Conservation (phyloP, 2,329 filamentous ascomycete species). For the Neophaeococcomyces mojaviensis region DNA sequence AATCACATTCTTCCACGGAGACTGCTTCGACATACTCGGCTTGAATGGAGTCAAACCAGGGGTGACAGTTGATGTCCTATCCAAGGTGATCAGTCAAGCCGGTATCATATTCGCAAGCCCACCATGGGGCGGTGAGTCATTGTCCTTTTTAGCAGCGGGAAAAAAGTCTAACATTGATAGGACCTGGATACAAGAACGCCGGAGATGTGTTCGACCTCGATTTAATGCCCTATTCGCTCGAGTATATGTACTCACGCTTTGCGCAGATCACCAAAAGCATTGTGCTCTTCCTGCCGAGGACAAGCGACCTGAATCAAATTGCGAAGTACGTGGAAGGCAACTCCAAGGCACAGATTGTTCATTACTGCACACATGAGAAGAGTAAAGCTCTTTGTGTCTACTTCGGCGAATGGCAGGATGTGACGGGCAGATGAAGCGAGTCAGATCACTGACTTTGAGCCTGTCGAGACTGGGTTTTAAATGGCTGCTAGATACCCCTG, state of each 20-base stretch:
- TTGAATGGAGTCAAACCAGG: conserved; percentile 21
- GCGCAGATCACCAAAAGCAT: conserved; percentile 44
- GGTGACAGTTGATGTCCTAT: conserved; percentile 34
- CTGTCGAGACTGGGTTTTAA: too few species aligned
- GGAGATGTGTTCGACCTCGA: conserved; percentile 68
- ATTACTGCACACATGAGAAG: conserved; percentile 85
- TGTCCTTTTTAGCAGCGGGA: background rate
- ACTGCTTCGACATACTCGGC: conserved; percentile 70
- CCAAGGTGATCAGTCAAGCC: conserved; percentile 39
- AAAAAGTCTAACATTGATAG: conserved; percentile 29
- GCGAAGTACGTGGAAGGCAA: conserved; percentile 45
- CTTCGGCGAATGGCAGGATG: conserved; percentile 35
- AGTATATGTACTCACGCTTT: conserved; percentile 56
- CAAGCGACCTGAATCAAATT: conserved; percentile 73
- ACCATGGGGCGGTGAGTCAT: conserved; percentile 60
- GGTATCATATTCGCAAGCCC: conserved; percentile 64
- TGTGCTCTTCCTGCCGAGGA: conserved; percentile 78
- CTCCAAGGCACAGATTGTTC: conserved; percentile 63
- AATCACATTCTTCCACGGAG: conserved; percentile 80
- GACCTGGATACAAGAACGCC: conserved; percentile 55
- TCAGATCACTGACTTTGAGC: too few species aligned
- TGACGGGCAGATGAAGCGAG: too few species aligned
- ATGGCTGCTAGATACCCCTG: too few species aligned
- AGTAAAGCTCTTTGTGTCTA: conserved; percentile 67
- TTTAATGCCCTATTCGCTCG: conserved; percentile 79